Conservation (phyloP, 345 rosid species). For the Mercurialis annua region DNA sequence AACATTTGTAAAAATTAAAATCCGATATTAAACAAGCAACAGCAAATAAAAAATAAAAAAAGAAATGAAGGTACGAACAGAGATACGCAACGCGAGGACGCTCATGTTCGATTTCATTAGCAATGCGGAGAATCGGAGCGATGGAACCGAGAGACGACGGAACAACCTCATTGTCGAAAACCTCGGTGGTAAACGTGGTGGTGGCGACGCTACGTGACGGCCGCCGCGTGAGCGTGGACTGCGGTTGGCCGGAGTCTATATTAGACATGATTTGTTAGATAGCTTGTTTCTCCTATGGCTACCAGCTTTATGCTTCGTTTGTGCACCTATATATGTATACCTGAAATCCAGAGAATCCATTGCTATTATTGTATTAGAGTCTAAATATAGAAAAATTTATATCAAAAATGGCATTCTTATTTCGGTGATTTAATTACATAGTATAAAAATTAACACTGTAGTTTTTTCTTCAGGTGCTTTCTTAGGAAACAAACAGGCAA, state of each 20-base stretch:
- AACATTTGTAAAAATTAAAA: background rate
- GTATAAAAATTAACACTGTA: background rate
- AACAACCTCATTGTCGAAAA: slow-evolving; percentile 89
- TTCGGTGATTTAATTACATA: background rate
- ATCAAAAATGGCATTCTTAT: background rate
- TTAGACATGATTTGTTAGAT: slow-evolving; percentile 17
- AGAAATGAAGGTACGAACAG: slow-evolving; percentile 40
- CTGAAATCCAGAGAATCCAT: too few species aligned
- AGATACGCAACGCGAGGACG: slow-evolving; percentile 99
- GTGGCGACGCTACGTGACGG: slow-evolving; percentile 87
- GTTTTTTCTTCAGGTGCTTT: background rate
- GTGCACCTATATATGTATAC: background rate
- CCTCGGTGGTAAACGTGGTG: slow-evolving; percentile 89
- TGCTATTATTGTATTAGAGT: too few species aligned
- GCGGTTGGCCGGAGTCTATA: slow-evolving; percentile 49
- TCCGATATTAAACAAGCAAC: background rate
- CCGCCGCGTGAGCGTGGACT: slow-evolving; percentile 56
- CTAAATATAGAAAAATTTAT: background rate
- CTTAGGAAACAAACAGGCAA: slow-evolving; percentile 15
- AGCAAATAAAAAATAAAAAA: background rate
- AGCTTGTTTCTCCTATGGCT: slow-evolving; percentile 11
- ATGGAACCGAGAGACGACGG: slow-evolving; percentile 86
- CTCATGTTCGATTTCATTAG: slow-evolving; percentile 79
- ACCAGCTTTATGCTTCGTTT: slow-evolving; percentile 26
- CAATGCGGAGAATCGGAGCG: slow-evolving; percentile 80